These are phyloP conservation scores for Coprinopsis sp. DNA, from an alignment of 768 basidiomycete genomes.

Conservation along the genomic window DNA sequence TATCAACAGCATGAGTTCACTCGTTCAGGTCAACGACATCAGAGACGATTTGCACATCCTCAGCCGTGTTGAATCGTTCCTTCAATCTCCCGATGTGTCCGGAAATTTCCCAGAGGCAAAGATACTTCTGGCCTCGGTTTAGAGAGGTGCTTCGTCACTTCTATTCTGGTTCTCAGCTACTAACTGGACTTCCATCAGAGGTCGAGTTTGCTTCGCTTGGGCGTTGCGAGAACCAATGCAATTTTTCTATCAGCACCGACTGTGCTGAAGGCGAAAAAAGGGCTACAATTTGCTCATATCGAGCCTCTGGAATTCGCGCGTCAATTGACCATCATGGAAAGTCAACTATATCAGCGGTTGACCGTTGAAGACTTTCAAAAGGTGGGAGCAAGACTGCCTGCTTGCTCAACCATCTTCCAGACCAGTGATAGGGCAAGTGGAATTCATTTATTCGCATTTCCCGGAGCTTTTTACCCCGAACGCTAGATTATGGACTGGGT, in stretches of 20 bases:
- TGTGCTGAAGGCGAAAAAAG: slow-evolving; percentile 61
- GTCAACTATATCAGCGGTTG: slow-evolving; percentile 80
- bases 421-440: slow-evolving; percentile 74
- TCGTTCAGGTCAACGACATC: no score
- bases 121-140: no score
- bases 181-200: no score
- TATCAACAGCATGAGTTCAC: no score
- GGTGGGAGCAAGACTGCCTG: no score
- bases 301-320: slow-evolving; percentile 85
- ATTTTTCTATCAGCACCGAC: slow-evolving; percentile 74
- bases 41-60: no score
- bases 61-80: no score
- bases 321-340: slow-evolving; percentile 89
- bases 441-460: not conserved
- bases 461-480: not conserved
- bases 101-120: no score
- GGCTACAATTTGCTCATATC: slow-evolving; percentile 77
- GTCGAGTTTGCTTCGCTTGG: no score
- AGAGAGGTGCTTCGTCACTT: no score
- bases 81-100: no score
- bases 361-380: slow-evolving; percentile 83
- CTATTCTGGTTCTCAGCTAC: no score
- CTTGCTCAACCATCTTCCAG: slow-evolving; percentile 77
- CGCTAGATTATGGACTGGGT: slow-evolving; percentile 88
- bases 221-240: slow-evolving; percentile 42